Evolutionary conservation across 2,329 filamentous ascomycete genomes (phyloP), one percentile per base, ranked within the genome.

Genomic region (Colletotrichum incanum): DNA sequence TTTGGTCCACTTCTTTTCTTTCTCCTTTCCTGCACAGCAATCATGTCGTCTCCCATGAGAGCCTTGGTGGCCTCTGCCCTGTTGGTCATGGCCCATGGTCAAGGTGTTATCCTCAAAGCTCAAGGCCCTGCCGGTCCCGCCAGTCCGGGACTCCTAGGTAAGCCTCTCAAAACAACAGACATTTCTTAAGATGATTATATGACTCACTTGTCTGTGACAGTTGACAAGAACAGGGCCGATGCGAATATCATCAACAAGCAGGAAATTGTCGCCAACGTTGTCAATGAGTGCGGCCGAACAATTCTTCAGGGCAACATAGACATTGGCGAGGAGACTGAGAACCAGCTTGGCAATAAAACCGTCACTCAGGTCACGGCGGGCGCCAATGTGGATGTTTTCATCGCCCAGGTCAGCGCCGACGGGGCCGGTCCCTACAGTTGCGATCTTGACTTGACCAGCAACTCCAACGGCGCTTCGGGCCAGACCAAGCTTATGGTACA

Each of bases 171-270:
- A 5, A 63, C 66, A 41, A 37, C 34, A 28, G 16, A 45, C 39
- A 16, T 11, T 67, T 86, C 84, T 91, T 73, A 85, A 88, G 74
- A 79, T 84, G 47, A 80, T 79, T 60, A 85, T 90, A 75, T 14
- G 31, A 50, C 89, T 37, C 83, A 84, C 68, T 89, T 88, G 85
- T 77, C 89, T 90, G 26, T 92, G 90, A 1, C 54, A 86, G 86
- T 92, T 73, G 85, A 89, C 90, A 14, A 89, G 20, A 92, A 91
- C 83, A 90, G 92, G 76, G 87, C 89, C 73, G 91, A 93, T 68
- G 85, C 89, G 7, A 91, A 89, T 65, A 86, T 92, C 77, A 92
- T 93, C 80, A 85, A 86, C 65, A 87, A 90, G 69, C 86, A 86
- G 16, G 85, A 90, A 81, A 86, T 89, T 74, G 70, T 74, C 5